These are phyloP conservation scores for Suhomyces sp. DNA, from an alignment of 805 yeast species.

Conservation along the genomic window DNA sequence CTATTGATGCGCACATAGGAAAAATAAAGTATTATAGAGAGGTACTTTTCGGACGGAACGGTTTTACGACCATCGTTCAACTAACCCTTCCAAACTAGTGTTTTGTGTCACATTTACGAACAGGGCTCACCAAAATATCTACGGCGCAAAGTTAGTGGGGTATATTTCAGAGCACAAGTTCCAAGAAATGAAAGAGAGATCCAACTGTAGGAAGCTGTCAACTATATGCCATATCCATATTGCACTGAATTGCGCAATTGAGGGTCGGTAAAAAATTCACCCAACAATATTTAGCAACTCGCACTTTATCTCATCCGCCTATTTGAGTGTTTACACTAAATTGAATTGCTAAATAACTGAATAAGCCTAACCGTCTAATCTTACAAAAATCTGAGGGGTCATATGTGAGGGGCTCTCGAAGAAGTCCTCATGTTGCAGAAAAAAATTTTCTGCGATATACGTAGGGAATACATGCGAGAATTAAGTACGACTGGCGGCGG, in stretches of 20 bases:
- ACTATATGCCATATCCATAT: not conserved
- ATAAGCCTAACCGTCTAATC: not conserved
- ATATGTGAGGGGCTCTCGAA: not conserved
- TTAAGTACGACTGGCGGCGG: not conserved
- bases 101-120: not conserved
- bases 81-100: not conserved
- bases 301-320: not conserved
- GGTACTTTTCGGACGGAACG: not conserved
- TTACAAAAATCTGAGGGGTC: not conserved
- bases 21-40: not conserved
- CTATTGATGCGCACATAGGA: not conserved
- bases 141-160: not conserved
- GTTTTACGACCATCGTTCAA: not conserved
- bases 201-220: not conserved
- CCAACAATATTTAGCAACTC: not conserved
- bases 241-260: not conserved
- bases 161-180: not conserved
- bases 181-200: not conserved
- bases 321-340: not conserved
- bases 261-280: not conserved
- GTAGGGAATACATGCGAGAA: not conserved
- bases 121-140: not conserved
- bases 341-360: not conserved
- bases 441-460: not conserved
- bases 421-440: not conserved